phyloP scores from a whole-genome alignment of 2,329 filamentous ascomycete genomes.

The Lecanicillium sp. region DNA sequence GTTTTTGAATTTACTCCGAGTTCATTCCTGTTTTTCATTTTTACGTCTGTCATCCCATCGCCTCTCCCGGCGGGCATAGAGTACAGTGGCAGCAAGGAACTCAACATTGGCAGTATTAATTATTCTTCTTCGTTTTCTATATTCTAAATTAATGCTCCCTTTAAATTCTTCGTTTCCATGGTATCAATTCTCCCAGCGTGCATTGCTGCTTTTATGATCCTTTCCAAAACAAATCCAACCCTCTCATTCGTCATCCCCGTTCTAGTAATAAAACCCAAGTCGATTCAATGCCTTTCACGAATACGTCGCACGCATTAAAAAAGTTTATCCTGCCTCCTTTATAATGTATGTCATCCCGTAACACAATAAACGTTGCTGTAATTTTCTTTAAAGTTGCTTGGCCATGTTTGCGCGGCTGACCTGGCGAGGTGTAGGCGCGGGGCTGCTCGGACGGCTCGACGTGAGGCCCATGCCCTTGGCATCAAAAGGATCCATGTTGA shows the following conservation, averaged over 20 bases:
- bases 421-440: slow-evolving; percentile 34
- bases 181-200: slow-evolving; percentile 8
- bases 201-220: not conserved
- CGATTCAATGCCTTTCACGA: not conserved
- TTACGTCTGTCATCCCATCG: too few species aligned
- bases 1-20: too few species aligned
- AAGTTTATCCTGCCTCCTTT: too few species aligned
- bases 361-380: too few species aligned
- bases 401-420: slow-evolving; percentile 32
- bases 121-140: not conserved
- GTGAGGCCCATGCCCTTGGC: slow-evolving; percentile 33
- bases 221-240: not conserved
- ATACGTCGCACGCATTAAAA: not conserved
- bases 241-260: too few species aligned
- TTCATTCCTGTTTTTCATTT: too few species aligned
- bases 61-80: too few species aligned
- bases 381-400: slow-evolving; percentile 7
- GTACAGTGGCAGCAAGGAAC: too few species aligned
- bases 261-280: not conserved
- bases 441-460: slow-evolving; percentile 42
- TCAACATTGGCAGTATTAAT: too few species aligned
- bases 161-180: too few species aligned
- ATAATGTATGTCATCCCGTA: too few species aligned
- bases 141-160: slow-evolving; percentile 1
- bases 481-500: slow-evolving; percentile 37